A percentile compares a stretch with the other conserved stretches of the same genome.
Evolutionary conservation across 2,329 filamentous ascomycete genomes (phyloP).

Genomic region (Aureobasidium sp.): DNA sequence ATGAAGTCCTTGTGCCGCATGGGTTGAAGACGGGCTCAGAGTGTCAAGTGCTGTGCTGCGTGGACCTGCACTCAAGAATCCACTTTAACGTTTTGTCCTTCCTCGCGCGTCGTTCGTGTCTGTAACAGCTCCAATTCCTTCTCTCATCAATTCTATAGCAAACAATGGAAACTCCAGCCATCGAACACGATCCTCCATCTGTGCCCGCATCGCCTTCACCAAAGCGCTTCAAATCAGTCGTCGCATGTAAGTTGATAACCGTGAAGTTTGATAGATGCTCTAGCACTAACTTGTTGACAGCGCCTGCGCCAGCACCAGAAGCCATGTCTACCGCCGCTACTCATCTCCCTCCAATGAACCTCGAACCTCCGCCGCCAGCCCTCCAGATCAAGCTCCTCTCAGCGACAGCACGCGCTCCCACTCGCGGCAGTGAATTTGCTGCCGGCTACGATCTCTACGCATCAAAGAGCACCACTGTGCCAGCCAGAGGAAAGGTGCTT

Average conservation of each 20-base stretch:
- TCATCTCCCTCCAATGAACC: slow-evolving; percentile 24
- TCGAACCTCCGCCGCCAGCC: slow-evolving; percentile 43
- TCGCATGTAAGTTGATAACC: slow-evolving; percentile 21
- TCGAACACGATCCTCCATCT: slow-evolving; percentile 43
- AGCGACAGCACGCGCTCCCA: slow-evolving; percentile 70
- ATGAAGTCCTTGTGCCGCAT: too few species aligned
- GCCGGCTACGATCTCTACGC: slow-evolving; percentile 90
- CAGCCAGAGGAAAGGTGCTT: slow-evolving; percentile 71
- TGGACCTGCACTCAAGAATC: neutral
- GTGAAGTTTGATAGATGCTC: neutral
- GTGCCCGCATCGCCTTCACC: slow-evolving; percentile 65
- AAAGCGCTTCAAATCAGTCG: slow-evolving; percentile 62
- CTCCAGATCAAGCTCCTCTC: slow-evolving; percentile 85
- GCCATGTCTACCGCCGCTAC: slow-evolving; percentile 13
- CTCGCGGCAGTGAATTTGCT: slow-evolving; percentile 77
- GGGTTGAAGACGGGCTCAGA: too few species aligned
- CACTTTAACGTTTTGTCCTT: neutral
- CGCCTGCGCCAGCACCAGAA: slow-evolving; percentile 19
- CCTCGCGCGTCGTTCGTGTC: neutral
- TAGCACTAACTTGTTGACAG: slow-evolving; percentile 16
- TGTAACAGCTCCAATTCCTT: neutral
- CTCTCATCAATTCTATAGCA: neutral
- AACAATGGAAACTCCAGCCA: slow-evolving; percentile 25
- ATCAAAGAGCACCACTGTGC: slow-evolving; percentile 64
- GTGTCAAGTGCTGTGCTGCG: neutral